phyloP scores from a whole-genome alignment of 164 flowering plant genomes.

The Stephania yunnanensis region DNA sequence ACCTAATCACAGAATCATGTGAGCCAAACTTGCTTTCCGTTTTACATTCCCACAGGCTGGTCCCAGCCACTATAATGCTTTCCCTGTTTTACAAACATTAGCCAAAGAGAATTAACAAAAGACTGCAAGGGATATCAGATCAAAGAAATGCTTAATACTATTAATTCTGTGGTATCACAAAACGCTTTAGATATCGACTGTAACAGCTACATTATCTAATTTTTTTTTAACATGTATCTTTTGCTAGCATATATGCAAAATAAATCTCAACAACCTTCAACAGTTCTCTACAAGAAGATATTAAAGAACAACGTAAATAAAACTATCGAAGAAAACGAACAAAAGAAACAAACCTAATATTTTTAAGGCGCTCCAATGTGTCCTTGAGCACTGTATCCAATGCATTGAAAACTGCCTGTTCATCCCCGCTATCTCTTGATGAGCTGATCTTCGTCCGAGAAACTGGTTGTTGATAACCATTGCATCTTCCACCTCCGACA shows the following conservation, averaged over 20 bases:
- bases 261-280: too few species aligned
- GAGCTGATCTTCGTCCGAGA: slow-evolving; percentile 18
- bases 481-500: slow-evolving; percentile 17
- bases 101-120: slow-evolving; percentile 1
- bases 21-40: slow-evolving; percentile 14
- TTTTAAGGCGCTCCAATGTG: slow-evolving; percentile 55
- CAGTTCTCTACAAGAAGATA: background rate
- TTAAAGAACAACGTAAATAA: background rate
- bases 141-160: background rate
- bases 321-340: background rate
- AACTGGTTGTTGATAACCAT: slow-evolving; percentile 15
- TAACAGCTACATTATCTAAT: background rate
- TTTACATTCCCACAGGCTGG: slow-evolving; percentile 10
- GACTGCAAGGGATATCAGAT: background rate
- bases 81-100: slow-evolving; percentile 33
- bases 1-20: slow-evolving; percentile 29
- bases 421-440: slow-evolving; percentile 23
- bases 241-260: too few species aligned
- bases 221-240: background rate
- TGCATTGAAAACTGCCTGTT: slow-evolving; percentile 43
- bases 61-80: slow-evolving; percentile 30
- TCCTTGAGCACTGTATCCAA: slow-evolving; percentile 51
- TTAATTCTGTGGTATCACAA: background rate
- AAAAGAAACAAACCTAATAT: slow-evolving; percentile 41
- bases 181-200: background rate